Conservation (phyloP, 1,284 basidiomycete genomes). For the Neonothopanus nambi region DNA sequence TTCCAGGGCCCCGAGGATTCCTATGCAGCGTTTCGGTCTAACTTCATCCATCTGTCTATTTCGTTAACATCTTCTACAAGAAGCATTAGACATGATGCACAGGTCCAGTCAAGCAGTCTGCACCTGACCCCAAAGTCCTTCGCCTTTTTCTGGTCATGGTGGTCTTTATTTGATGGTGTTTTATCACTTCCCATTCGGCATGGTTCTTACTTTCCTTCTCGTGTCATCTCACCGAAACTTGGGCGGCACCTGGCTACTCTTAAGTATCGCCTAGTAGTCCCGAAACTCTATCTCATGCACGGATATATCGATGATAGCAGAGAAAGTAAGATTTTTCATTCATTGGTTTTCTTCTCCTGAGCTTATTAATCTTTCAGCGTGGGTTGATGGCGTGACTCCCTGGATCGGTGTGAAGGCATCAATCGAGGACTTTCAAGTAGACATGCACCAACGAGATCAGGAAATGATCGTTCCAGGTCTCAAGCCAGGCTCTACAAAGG, state of each 20-base stretch:
- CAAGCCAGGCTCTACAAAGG: conserved; percentile 51
- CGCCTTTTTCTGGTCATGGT: conserved; percentile 94
- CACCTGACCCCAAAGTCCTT: conserved; percentile 89
- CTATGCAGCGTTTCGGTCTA: conserved; percentile 87
- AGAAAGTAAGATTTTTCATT: conserved; percentile 42
- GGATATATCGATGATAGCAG: conserved; percentile 81
- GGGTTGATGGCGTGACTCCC: conserved; percentile 77
- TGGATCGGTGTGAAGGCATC: conserved; percentile 86
- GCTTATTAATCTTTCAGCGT: conserved; percentile 45
- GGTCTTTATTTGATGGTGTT: conserved; percentile 79
- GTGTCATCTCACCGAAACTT: conserved; percentile 85
- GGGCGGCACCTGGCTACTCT: conserved; percentile 88
- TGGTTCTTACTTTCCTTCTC: conserved; percentile 78
- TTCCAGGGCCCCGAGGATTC: conserved; percentile 67
- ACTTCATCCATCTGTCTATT: conserved; percentile 92
- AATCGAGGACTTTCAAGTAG: conserved; percentile 81
- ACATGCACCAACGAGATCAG: conserved; percentile 92
- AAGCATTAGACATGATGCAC: conserved; percentile 27
- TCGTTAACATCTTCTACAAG: conserved; percentile 73
- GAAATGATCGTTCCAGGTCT: conserved; percentile 61
- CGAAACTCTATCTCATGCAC: conserved; percentile 85
- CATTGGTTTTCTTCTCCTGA: conserved; percentile 7
- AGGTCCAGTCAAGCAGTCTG: conserved; percentile 62
- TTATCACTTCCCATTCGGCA: conserved; percentile 87
- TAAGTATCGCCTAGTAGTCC: conserved; percentile 86